phyloP scores from a whole-genome alignment of 192 early-diverging fungal species.

The Jimgerdemannia flammicorona region DNA sequence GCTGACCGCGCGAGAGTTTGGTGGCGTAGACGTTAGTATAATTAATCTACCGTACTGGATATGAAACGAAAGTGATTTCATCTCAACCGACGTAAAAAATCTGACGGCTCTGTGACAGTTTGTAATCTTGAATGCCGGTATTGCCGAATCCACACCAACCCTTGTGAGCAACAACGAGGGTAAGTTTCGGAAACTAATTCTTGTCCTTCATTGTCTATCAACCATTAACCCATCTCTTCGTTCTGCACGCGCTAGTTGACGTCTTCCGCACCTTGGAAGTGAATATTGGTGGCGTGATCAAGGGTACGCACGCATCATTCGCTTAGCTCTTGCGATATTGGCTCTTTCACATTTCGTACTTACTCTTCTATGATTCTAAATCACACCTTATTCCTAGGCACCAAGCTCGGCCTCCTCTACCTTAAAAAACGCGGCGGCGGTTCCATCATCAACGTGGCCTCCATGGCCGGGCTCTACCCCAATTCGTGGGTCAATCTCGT shows the following conservation, averaged over 20 bases:
- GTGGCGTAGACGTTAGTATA: slow-evolving; percentile 26
- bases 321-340: background rate
- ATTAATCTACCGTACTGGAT: background rate
- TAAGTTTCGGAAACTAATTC: background rate
- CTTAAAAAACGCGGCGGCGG: slow-evolving; percentile 22
- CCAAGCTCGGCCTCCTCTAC: slow-evolving; percentile 21
- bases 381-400: slow-evolving; percentile 4
- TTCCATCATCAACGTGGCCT: slow-evolving; percentile 20
- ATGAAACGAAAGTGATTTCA: too few relatives aligned
- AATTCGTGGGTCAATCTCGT: background rate
- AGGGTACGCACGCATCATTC: background rate
- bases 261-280: slow-evolving; percentile 1
- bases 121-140: background rate
- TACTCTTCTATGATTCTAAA: background rate
- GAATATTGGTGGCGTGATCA: slow-evolving; percentile 8
- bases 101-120: background rate
- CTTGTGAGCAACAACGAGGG: background rate
- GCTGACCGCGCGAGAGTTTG: slow-evolving; percentile 25
- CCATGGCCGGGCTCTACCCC: slow-evolving; percentile 18
- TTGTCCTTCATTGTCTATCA: too few relatives aligned
- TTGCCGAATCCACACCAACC: background rate
- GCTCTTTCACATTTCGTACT: background rate
- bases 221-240: too few relatives aligned
- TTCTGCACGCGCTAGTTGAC: background rate
- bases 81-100: background rate